Evolutionary conservation across 129 eudicot genomes (phyloP), one percentile per base, ranked within the genome.

Genomic region (Erigeron canadensis): DNA sequence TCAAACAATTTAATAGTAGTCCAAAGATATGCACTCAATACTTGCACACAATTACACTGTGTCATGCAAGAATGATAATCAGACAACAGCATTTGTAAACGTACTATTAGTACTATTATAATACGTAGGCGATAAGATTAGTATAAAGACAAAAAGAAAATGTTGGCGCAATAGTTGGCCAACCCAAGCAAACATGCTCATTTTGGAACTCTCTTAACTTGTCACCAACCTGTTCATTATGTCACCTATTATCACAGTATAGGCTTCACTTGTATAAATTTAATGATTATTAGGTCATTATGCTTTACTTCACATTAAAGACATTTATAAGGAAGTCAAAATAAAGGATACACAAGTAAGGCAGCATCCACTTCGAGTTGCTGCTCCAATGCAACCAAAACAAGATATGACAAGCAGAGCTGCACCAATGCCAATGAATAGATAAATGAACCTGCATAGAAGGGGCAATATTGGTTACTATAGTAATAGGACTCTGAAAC

Each of bases 321-420:
- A 16, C 38, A 37, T 48, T 23, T 37, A 37, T 56, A 65, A 58
- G 17, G 40, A 15, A 74, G 28, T 34, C 42, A 50, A 40, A 16
- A 55, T 65, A 28, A 58, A 85, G 95, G 95, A 93, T 93, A 93
- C 98, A 74, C 88, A 89, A 74, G 89, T 78, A 63, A 93, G 84
- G 77, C 96, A 93, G 84, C 98, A 93, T 18, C 98, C 96, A 69
- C 79, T 93, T 58, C 86, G 83, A 59, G 90, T 82, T 46, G 91
- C 77, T 50, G 96, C 81, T 78, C 91, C 98, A 51, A 93, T 87
- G 81, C 96, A 93, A 63, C 98, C 98, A 67, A 80, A 87, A 82
- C 96, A 89, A 47, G 98, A 86, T 75, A 93, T 72, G 56, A 93
- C 34, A 69, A 89, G 81, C 62, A 93, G 62, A 78, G 74, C 78